Percentiles rank a stretch among this genome's conserved stretches.
Evolutionary conservation across 2,329 filamentous ascomycete genomes (phyloP).

Genomic region (Colletotrichum australisinense): DNA sequence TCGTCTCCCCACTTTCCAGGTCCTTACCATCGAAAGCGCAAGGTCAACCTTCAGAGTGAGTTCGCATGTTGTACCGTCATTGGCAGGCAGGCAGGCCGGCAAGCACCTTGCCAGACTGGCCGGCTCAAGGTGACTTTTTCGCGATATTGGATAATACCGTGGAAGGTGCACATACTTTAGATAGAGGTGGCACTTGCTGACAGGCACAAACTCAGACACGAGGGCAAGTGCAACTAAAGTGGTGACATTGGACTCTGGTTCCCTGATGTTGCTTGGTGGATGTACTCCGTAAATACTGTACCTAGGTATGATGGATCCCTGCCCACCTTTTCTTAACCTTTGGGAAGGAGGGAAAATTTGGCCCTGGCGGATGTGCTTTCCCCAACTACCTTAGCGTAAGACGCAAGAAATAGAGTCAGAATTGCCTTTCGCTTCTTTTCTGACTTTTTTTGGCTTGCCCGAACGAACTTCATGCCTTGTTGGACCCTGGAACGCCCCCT

Average conservation of each 20-base stretch:
- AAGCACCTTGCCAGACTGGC: neutral
- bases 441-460: neutral
- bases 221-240: neutral
- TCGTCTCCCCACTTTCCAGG: neutral
- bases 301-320: neutral
- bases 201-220: neutral
- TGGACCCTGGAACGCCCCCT: conserved; percentile 12
- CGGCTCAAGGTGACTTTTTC: neutral
- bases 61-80: neutral
- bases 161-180: too few species aligned
- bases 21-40: neutral
- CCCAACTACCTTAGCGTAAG: neutral
- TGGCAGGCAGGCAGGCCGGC: neutral
- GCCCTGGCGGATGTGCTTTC: conserved; percentile 3
- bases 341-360: neutral
- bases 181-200: neutral
- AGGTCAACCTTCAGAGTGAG: neutral
- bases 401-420: conserved; percentile 13
- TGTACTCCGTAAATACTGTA: too few species aligned
- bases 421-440: conserved; percentile 10
- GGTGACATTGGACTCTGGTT: neutral
- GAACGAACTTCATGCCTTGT: conserved; percentile 5
- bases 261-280: too few species aligned
- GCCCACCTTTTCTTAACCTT: neutral
- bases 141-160: neutral